Conservation (phyloP, 2,329 filamentous ascomycete species). For the Cladophialophora exuberans region DNA sequence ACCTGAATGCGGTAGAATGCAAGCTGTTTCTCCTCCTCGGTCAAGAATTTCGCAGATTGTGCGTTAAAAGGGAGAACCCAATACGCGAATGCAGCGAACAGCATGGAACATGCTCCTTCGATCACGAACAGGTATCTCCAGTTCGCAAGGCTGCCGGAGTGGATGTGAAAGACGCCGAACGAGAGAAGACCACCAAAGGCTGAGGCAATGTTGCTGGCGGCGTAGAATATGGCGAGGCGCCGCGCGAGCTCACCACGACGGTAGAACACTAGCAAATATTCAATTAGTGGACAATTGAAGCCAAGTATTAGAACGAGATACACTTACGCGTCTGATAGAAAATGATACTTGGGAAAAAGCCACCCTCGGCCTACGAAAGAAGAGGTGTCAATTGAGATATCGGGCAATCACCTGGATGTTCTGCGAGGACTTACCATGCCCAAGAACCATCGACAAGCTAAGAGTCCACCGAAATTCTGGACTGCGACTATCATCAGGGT, state of each 20-base stretch:
- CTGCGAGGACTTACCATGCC: constrained; percentile 64
- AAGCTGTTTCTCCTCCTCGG: constrained; percentile 66
- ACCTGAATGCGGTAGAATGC: constrained; percentile 75
- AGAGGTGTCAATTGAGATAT: neutral
- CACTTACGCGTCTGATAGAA: constrained; percentile 43
- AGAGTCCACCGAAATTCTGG: constrained; percentile 61
- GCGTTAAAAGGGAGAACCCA: constrained; percentile 70
- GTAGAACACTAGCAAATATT: constrained; percentile 61
- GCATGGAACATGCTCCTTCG: constrained; percentile 62
- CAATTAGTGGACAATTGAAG: neutral
- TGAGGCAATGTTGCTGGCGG: constrained; percentile 72
- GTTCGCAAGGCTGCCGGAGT: constrained; percentile 50
- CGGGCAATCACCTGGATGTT: neutral
- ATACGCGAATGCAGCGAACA: constrained; percentile 66
- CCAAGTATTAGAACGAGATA: neutral
- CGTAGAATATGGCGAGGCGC: constrained; percentile 74
- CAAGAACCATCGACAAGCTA: constrained; percentile 70
- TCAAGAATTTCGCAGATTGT: constrained; percentile 67
- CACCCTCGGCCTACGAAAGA: constrained; percentile 11
- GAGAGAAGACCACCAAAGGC: constrained; percentile 65
- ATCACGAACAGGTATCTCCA: constrained; percentile 61
- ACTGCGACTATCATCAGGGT: constrained; percentile 57
- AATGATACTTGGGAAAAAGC: constrained; percentile 22
- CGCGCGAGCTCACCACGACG: constrained; percentile 71
- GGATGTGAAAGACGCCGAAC: constrained; percentile 64